Conservation (phyloP, 192 early-diverging fungal genomes). For the Phycomyces nitens region DNA sequence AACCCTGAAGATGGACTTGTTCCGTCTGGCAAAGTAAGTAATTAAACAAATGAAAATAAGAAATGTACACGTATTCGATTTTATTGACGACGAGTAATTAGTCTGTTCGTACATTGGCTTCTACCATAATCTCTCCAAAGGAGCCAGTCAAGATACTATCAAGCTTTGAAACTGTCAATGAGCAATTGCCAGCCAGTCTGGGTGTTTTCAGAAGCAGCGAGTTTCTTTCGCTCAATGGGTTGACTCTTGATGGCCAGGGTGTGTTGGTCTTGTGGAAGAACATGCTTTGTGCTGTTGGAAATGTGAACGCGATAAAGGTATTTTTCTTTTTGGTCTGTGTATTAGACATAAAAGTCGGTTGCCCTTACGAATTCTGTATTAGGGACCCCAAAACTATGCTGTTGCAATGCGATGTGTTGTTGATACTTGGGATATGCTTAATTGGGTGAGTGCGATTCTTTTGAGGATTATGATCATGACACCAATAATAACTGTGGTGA, state of each 20-base stretch:
- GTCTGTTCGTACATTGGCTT: slow-evolving; percentile 38
- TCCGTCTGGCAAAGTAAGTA: slow-evolving; percentile 18
- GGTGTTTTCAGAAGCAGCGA: slow-evolving; percentile 50
- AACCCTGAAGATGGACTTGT: slow-evolving; percentile 10
- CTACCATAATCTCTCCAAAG: slow-evolving; percentile 13
- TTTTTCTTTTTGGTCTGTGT: neutral
- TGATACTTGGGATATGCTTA: slow-evolving; percentile 64
- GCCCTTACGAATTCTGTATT: too few relatives aligned
- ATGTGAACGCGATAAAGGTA: slow-evolving; percentile 68
- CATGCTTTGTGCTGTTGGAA: slow-evolving; percentile 70
- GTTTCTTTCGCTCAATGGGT: slow-evolving; percentile 51
- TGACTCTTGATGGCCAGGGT: slow-evolving; percentile 38
- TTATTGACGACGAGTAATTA: slow-evolving; percentile 3
- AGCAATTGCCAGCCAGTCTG: slow-evolving; percentile 40
- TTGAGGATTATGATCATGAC: slow-evolving; percentile 6
- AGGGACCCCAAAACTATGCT: slow-evolving; percentile 59
- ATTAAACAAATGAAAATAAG: neutral
- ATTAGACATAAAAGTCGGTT: slow-evolving; percentile 5
- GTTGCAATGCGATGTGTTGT: slow-evolving; percentile 64
- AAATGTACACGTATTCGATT: neutral
- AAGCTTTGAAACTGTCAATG: slow-evolving; percentile 36
- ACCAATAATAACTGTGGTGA: neutral
- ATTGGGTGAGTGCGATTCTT: too few relatives aligned
- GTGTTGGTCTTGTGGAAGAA: slow-evolving; percentile 72
- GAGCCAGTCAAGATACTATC: slow-evolving; percentile 15